Evolutionary conservation across 192 early-diverging fungal species (phyloP).

Genomic region (Backusella mclennaniae): DNA sequence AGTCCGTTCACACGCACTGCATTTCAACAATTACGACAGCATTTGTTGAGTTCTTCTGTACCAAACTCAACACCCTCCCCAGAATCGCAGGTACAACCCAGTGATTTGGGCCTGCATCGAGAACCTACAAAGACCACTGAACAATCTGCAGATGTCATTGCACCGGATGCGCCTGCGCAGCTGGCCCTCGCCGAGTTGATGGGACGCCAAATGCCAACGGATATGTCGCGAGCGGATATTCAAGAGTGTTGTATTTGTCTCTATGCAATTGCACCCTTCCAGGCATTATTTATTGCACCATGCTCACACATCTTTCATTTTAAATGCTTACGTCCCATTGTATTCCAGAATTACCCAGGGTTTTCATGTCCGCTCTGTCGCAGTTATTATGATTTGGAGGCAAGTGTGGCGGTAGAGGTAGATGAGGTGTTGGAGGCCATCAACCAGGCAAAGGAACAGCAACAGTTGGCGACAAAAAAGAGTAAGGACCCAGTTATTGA

Average conservation of each 20-base stretch:
- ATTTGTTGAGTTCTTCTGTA: not conserved
- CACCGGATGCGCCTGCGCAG: not conserved
- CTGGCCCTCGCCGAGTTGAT: not conserved
- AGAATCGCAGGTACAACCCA: not conserved
- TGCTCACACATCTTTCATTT: constrained; percentile 87
- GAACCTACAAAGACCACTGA: constrained; percentile 9
- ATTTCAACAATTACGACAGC: constrained; percentile 10
- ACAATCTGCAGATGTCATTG: not conserved
- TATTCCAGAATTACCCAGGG: constrained; percentile 58
- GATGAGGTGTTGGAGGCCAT: constrained; percentile 25
- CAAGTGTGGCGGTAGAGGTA: constrained; percentile 55
- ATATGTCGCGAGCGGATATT: constrained; percentile 31
- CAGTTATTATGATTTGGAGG: constrained; percentile 78
- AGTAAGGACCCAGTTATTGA: not conserved
- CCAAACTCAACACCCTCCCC: not conserved
- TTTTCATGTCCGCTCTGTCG: constrained; percentile 83
- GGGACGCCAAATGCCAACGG: not conserved
- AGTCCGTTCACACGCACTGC: constrained; percentile 48
- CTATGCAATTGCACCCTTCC: constrained; percentile 70
- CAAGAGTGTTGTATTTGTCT: constrained; percentile 83
- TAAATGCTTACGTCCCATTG: constrained; percentile 72
- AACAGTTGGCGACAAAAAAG: not conserved
- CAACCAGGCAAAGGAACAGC: not conserved
- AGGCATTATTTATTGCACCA: constrained; percentile 81
- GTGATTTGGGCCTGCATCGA: not conserved